Base-by-base conservation (phyloP, 1,139 yeast genomes). In the Candida sanyaensis region DNA sequence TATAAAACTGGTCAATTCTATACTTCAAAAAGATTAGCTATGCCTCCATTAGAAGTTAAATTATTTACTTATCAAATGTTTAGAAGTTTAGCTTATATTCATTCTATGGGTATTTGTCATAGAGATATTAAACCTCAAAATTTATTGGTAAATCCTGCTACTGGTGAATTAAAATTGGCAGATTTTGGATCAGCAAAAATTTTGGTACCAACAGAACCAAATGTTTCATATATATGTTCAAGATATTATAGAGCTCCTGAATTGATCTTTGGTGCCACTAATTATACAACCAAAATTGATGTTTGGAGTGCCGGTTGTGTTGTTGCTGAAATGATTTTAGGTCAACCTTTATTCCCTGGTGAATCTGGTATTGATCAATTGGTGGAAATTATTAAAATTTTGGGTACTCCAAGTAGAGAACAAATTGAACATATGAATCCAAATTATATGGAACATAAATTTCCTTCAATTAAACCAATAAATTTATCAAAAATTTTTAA, bases 161-260 rank as follows among this genome's bases (percentile, higher is more conserved):
- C 86, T 8, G 96, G 96, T 11, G 81, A 87, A 49, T 78, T 95
- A 56, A 93, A 93, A 69, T 80, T 93, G 44, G 93, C 99, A 69
- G 99, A 93, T 70, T 93, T 93, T 67, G 99, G 99, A n/a, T 84
- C 95, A n/a, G 99, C 99, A 29, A 93, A 93, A 67, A 86, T 88
- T 49, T 78, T 93, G 52, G 88, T 87, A 44, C 95, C 96, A 6
- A 78, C 80, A 12, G 99, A 93, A 67, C 97, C 97, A 40, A 92
- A 92, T 64, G 99, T 93, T 30, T 87, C 96, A 10, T 93, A 93
- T 68, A 93, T 93, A 50, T 93, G 99, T 68, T 92, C 98, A 27
- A 80, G 99, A 61, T 93, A 92, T 70, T 93, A 93, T 70, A 80
- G 99, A 53, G 98, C 99, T 9, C 97, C 97, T 1, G 97, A 89